Conservation (phyloP, 1,139 yeast species). For the Diutina sp. region DNA sequence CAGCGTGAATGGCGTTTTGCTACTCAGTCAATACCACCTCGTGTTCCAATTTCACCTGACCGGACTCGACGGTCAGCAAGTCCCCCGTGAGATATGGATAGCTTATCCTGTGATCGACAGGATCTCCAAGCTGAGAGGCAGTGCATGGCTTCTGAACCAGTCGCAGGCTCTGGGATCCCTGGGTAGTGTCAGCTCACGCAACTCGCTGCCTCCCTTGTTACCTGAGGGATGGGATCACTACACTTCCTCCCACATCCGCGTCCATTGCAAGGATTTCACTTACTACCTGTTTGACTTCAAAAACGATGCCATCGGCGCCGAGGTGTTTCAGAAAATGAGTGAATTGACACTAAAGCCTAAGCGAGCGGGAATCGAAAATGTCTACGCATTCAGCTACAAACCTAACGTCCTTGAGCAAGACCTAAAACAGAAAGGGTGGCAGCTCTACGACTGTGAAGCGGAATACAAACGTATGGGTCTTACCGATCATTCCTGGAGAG, state of each 20-base stretch:
- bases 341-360: slow-evolving; percentile 37
- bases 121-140: slow-evolving; percentile 46
- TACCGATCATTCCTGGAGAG: slow-evolving; percentile 42
- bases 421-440: slow-evolving; percentile 53
- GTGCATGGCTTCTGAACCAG: slow-evolving; percentile 4
- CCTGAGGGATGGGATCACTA: slow-evolving; percentile 20
- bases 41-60: not conserved
- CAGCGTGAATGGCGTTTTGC: not conserved
- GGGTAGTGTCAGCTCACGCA: not conserved
- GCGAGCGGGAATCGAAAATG: slow-evolving; percentile 24
- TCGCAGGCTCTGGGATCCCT: slow-evolving; percentile 18
- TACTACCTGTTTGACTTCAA: slow-evolving; percentile 66
- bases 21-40: not conserved
- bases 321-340: slow-evolving; percentile 62
- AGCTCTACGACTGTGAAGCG: slow-evolving; percentile 40
- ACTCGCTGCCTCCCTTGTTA: not conserved
- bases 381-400: slow-evolving; percentile 35
- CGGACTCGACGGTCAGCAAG: not conserved
- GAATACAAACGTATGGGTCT: slow-evolving; percentile 66
- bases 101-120: slow-evolving; percentile 79
- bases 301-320: slow-evolving; percentile 46
- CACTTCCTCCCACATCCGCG: slow-evolving; percentile 44
- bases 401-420: slow-evolving; percentile 54
- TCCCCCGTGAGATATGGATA: slow-evolving; percentile 71
- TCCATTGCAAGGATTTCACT: slow-evolving; percentile 83